phyloP scores from a whole-genome alignment of 2,329 filamentous ascomycete genomes.

The Cryphonectria parasitica region DNA sequence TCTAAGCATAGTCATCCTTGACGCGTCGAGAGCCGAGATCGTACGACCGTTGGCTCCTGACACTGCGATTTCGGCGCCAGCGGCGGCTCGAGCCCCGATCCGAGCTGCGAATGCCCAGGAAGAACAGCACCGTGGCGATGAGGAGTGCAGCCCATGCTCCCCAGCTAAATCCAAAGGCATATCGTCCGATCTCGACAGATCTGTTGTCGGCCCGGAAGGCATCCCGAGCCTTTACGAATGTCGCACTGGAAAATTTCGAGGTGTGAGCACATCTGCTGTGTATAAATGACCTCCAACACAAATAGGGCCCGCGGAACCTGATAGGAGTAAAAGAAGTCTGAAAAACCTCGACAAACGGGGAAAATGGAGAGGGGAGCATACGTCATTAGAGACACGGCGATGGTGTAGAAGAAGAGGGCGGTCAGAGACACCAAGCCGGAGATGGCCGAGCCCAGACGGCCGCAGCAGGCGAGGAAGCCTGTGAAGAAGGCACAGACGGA shows the following conservation, averaged over 20 bases:
- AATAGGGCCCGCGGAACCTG: slow-evolving; percentile 3
- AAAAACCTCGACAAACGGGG: not conserved
- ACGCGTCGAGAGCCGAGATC: slow-evolving; percentile 62
- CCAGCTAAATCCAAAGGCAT: slow-evolving; percentile 80
- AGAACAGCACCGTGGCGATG: slow-evolving; percentile 70
- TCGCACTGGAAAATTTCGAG: slow-evolving; percentile 43
- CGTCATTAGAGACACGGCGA: slow-evolving; percentile 77
- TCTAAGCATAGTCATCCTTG: slow-evolving; percentile 71
- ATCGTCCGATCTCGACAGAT: slow-evolving; percentile 63
- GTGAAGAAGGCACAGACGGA: slow-evolving; percentile 68
- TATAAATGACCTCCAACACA: too few relatives aligned
- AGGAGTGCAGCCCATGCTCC: slow-evolving; percentile 68
- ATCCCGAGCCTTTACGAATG: slow-evolving; percentile 71
- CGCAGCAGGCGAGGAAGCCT: slow-evolving; percentile 71
- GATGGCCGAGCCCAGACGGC: slow-evolving; percentile 70
- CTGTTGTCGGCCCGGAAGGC: slow-evolving; percentile 62
- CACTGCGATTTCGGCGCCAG: slow-evolving; percentile 53
- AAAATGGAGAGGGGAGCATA: slow-evolving; percentile 47
- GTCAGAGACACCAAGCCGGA: slow-evolving; percentile 60
- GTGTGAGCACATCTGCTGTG: not conserved
- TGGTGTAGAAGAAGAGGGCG: slow-evolving; percentile 70
- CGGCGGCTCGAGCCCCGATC: slow-evolving; percentile 32
- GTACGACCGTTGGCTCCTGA: slow-evolving; percentile 58
- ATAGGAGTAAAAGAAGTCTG: too few relatives aligned
- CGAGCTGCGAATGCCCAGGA: slow-evolving; percentile 57